Evolutionary conservation across 116 monocot species (phyloP), one percentile per base, ranked within the genome.

Genomic region (Phalaenopsis hybrid): DNA sequence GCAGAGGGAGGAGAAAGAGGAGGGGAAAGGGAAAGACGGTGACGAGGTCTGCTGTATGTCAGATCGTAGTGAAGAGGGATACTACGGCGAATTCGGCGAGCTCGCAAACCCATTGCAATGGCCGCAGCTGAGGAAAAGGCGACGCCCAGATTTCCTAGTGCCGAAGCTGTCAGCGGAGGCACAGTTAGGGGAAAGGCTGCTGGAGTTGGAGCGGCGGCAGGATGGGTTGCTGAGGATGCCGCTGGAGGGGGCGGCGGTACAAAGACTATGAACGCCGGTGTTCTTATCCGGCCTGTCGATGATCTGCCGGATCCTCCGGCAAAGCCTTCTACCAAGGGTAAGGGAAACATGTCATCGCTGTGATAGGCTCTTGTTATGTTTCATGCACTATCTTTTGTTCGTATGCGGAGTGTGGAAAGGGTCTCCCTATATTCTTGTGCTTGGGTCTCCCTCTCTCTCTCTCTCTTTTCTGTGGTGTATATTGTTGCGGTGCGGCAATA

Each of bases 81-180:
- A 89, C 81, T 83, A 88, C 88, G 88, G 88, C 79, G 91, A 86
- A 89, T 83, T 85, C 81, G 85, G 85, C 77, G 89, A 92, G 91
- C 88, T 91, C 45, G 88, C 86, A 31, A 92, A 95, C 82, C 92
- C 95, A 8, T 44, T 88, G 77, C 95, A 95, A 92, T 95, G 95
- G 95, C 91, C 95, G 63, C 95, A 95, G 80, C 91, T 95, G 44
- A 82, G 92, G 92, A 92, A 95, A 95, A 95, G 78, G 81, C 89
- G 95, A 84, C 95, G 95, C 58, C 89, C 12, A 89, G 89, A 85
- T 92, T 92, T 59, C 11, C 80, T 70, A 3, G 74, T 13, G 37
- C 77, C 28, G 46, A 73, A 37, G 16, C 55, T 49, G 79, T 8
- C 20, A 37, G n/a, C 68, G 55, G 25, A 74, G 57, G 25, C 45